A percentile compares a stretch with the other conserved stretches of the same genome.
These are phyloP conservation scores for Phytophthora sp. DNA, from an alignment of 352 stramenopile species.

Conservation along the genomic window DNA sequence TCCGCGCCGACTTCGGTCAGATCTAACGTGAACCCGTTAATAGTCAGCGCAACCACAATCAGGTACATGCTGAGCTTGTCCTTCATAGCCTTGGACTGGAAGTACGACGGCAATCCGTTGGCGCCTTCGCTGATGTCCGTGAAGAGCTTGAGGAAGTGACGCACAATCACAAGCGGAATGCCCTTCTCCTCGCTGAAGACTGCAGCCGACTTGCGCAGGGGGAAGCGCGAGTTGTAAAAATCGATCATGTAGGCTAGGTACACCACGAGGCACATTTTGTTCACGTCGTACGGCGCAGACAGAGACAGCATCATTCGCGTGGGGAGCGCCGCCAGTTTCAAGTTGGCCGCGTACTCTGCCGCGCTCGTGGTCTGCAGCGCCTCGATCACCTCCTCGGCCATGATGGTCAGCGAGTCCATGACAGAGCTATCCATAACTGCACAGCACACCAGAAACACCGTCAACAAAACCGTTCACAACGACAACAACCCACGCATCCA, in stretches of 20 bases:
- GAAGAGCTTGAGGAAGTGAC: constrained; percentile 75
- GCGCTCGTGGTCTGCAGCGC: constrained; percentile 58
- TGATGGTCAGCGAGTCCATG: constrained; percentile 80
- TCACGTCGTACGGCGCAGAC: constrained; percentile 69
- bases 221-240: constrained; percentile 67
- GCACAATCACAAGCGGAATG: constrained; percentile 74
- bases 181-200: constrained; percentile 78
- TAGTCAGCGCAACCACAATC: constrained; percentile 73
- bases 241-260: constrained; percentile 80
- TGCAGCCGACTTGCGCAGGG: constrained; percentile 67
- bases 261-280: constrained; percentile 71
- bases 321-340: constrained; percentile 52
- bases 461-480: constrained; percentile 2
- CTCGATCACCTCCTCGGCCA: constrained; percentile 78
- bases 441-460: neutral
- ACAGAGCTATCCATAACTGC: constrained; percentile 69
- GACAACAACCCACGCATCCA: constrained; percentile 1
- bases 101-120: constrained; percentile 66
- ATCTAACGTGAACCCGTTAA: constrained; percentile 80
- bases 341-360: constrained; percentile 55
- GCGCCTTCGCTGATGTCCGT: constrained; percentile 61
- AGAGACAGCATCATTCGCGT: constrained; percentile 76
- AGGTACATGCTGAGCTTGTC: constrained; percentile 85
- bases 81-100: constrained; percentile 80
- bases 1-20: constrained; percentile 71